Percentiles rank a stretch among this genome's conserved stretches.
Evolutionary conservation across 352 stramenopile species (phyloP).

Genomic region (Thalassiosira livingstoniorum): DNA sequence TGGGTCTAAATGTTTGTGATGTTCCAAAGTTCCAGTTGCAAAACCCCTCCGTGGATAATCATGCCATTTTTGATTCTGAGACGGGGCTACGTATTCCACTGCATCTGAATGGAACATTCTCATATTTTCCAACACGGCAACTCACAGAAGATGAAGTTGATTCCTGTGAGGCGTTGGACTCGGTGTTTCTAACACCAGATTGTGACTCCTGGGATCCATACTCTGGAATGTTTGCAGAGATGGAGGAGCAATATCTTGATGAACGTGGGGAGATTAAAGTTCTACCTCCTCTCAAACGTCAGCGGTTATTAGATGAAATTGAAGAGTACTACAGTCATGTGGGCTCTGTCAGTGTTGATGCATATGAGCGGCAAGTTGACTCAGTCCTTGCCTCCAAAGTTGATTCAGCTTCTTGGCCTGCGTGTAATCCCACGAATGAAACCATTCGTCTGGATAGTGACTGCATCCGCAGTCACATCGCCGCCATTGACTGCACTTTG

Average conservation of each 20-base stretch:
- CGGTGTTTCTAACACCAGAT: slow-evolving; percentile 32
- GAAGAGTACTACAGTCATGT: too few species aligned
- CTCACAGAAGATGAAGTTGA: slow-evolving; percentile 34
- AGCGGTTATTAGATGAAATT: too few species aligned
- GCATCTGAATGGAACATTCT: slow-evolving; percentile 54
- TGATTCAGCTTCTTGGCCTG: too few species aligned
- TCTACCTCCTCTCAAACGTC: too few species aligned
- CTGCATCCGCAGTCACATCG: too few species aligned
- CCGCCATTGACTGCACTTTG: too few species aligned
- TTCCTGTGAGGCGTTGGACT: slow-evolving; percentile 5
- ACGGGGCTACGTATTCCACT: slow-evolving; percentile 51
- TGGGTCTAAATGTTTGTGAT: slow-evolving; percentile 45
- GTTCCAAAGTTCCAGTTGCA: slow-evolving; percentile 45
- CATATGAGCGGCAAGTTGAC: too few species aligned
- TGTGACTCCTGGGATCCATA: slow-evolving; percentile 8
- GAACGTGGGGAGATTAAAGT: slow-evolving; percentile 5
- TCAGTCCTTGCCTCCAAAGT: too few species aligned
- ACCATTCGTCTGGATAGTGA: too few species aligned
- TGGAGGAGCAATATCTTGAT: slow-evolving; percentile 21
- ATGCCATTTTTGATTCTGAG: slow-evolving; percentile 38
- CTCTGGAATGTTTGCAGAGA: not conserved
- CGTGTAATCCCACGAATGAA: too few species aligned
- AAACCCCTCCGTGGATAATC: slow-evolving; percentile 1
- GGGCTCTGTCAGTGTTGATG: too few species aligned
- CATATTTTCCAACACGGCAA: slow-evolving; percentile 48